Conservation (phyloP, 2,329 filamentous ascomycete species). For the Madurella fahalii region DNA sequence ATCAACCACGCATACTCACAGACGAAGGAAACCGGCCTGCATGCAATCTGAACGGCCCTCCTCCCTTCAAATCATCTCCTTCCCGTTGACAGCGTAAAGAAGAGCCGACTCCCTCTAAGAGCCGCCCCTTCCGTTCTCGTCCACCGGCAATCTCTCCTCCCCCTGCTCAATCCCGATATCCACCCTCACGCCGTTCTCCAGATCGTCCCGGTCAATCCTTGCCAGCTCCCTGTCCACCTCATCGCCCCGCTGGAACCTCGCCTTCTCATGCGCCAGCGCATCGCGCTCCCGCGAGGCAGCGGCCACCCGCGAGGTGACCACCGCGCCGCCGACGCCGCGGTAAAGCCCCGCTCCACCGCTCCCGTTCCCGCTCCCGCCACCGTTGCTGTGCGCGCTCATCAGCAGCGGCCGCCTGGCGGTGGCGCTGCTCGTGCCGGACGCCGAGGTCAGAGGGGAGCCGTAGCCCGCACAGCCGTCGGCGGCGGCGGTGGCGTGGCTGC, state of each 20-base stretch:
- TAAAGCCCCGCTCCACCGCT: neutral
- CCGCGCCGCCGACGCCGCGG: neutral
- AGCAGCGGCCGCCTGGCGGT: conserved; percentile 12
- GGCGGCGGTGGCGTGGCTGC: neutral
- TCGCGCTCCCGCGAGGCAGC: neutral
- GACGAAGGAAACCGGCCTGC: no score
- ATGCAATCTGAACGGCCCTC: neutral
- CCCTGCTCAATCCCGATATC: conserved; percentile 11
- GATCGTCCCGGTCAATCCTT: conserved; percentile 17
- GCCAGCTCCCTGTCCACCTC: conserved; percentile 25
- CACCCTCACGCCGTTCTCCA: conserved; percentile 10
- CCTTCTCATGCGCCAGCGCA: neutral
- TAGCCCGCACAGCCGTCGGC: neutral
- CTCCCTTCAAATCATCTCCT: neutral
- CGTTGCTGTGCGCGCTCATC: neutral
- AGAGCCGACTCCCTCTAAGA: conserved; percentile 13
- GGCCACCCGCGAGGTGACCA: conserved; percentile 6
- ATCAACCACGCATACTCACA: no score
- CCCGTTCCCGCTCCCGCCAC: neutral
- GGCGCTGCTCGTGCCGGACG: neutral
- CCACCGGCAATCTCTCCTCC: conserved; percentile 10
- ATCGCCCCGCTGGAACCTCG: conserved; percentile 1
- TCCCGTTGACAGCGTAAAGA: neutral
- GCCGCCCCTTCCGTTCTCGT: neutral
- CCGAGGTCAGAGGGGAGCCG: neutral